Conservation (phyloP, 257 asterid species). For the Primulina tabacum region DNA sequence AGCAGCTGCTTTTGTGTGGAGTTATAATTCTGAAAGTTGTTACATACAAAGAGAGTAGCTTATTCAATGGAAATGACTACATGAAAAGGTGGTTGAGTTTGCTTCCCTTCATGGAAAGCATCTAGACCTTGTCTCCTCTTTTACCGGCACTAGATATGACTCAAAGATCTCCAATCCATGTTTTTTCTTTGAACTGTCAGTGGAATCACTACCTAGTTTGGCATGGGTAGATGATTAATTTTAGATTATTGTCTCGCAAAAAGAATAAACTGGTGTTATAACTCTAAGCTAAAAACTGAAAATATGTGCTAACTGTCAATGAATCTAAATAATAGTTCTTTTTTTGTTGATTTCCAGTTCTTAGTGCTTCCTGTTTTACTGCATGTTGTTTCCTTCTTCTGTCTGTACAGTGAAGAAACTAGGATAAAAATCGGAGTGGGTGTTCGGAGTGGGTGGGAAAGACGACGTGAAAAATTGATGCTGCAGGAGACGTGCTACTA, state of each 20-base stretch:
- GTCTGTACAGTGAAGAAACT: conserved; percentile 62
- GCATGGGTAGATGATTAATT: too few relatives aligned
- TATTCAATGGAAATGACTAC: conserved; percentile 4
- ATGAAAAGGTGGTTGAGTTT: background rate
- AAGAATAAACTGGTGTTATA: too few relatives aligned
- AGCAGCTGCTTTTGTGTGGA: background rate
- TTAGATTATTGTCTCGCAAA: too few relatives aligned
- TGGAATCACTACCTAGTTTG: too few relatives aligned
- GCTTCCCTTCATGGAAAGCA: background rate
- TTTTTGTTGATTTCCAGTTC: background rate
- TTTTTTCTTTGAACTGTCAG: too few relatives aligned
- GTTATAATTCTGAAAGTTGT: conserved; percentile 14
- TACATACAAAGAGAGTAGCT: conserved; percentile 6
- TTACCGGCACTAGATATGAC: too few relatives aligned
- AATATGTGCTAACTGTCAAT: background rate
- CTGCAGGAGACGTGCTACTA: conserved; percentile 76
- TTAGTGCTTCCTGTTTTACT: background rate
- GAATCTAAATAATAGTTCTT: background rate
- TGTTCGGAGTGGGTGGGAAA: conserved; percentile 90
- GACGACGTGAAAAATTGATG: conserved; percentile 59
- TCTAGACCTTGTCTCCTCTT: background rate
- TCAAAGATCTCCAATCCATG: too few relatives aligned
- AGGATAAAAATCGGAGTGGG: conserved; percentile 73
- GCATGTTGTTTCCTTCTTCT: conserved; percentile 9
- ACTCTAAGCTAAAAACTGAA: background rate